These are phyloP conservation scores for Pycnococcus provasolii DNA, from an alignment of 139 green algal genomes.

Conservation along the genomic window DNA sequence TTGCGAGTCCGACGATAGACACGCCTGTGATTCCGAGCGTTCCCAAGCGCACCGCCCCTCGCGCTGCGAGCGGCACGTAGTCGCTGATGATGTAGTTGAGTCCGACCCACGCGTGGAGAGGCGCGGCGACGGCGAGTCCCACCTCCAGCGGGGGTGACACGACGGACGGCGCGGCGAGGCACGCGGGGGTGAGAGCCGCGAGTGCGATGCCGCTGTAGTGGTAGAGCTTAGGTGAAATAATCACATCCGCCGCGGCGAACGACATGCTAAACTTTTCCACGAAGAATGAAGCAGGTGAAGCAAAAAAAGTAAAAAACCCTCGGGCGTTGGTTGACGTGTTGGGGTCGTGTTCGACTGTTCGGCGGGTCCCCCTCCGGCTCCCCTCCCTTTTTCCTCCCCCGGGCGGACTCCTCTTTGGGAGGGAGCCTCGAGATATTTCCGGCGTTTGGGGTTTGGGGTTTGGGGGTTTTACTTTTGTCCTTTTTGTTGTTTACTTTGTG, in stretches of 20 bases:
- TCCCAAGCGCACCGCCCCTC: slow-evolving; percentile 38
- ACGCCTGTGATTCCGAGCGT: slow-evolving; percentile 45
- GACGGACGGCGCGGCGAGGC: too few relatives aligned
- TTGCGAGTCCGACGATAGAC: slow-evolving; percentile 52
- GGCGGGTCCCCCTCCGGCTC: not conserved
- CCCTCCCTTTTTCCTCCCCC: not conserved
- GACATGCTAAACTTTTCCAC: too few relatives aligned
- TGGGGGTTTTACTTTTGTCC: not conserved
- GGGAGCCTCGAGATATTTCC: not conserved
- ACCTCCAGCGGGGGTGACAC: not conserved
- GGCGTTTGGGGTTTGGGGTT: not conserved
- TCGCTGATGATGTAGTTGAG: slow-evolving; percentile 63
- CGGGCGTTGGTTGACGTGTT: not conserved
- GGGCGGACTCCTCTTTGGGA: not conserved
- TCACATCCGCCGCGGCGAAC: too few relatives aligned
- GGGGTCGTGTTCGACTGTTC: not conserved
- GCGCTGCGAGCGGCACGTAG: slow-evolving; percentile 49
- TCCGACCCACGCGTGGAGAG: slow-evolving; percentile 57
- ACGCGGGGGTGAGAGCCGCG: too few relatives aligned
- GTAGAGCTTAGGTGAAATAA: too few relatives aligned
- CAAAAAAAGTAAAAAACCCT: too few relatives aligned
- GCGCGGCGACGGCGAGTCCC: slow-evolving; percentile 29
- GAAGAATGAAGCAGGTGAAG: too few relatives aligned
- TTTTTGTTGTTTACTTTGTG: slow-evolving; percentile 24
- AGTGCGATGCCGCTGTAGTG: too few relatives aligned